These are phyloP conservation scores for Decorospora gaudefroyi DNA, from an alignment of 2,329 filamentous ascomycete genomes.

Conservation along the genomic window DNA sequence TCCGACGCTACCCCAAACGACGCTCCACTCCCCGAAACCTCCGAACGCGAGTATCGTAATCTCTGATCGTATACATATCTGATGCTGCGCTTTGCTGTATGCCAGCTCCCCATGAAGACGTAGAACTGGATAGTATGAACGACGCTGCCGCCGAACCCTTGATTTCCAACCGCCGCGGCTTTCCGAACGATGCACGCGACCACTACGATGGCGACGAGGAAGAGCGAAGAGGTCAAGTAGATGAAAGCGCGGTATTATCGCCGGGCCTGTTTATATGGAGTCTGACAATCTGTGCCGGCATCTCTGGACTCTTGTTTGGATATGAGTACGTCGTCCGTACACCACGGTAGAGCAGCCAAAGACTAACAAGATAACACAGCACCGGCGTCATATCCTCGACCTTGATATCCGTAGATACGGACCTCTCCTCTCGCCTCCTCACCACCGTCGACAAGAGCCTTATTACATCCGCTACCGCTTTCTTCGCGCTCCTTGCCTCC, in stretches of 20 bases:
- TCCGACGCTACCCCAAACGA: slow-evolving; percentile 16
- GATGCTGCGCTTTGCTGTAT: slow-evolving; percentile 4
- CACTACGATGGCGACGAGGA: slow-evolving; percentile 22
- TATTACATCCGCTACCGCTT: slow-evolving; percentile 62
- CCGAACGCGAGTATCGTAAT: too few relatives aligned
- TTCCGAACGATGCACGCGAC: slow-evolving; percentile 14
- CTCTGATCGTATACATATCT: neutral
- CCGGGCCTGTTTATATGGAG: slow-evolving; percentile 57
- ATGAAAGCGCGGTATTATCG: slow-evolving; percentile 37
- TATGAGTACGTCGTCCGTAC: slow-evolving; percentile 56
- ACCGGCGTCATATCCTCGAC: slow-evolving; percentile 66
- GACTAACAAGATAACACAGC: slow-evolving; percentile 30
- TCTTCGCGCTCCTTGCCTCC: slow-evolving; percentile 62
- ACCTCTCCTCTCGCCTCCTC: slow-evolving; percentile 56
- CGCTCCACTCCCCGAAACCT: neutral
- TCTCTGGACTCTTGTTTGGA: slow-evolving; percentile 64
- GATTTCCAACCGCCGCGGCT: slow-evolving; percentile 24
- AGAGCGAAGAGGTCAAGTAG: slow-evolving; percentile 41
- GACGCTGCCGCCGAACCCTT: slow-evolving; percentile 42
- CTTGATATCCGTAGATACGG: slow-evolving; percentile 59
- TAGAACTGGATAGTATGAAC: slow-evolving; percentile 38
- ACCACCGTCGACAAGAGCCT: slow-evolving; percentile 62
- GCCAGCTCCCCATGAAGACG: slow-evolving; percentile 18
- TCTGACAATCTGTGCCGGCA: slow-evolving; percentile 61
- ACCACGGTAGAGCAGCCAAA: neutral